Evolutionary conservation across 2,329 filamentous ascomycete species (phyloP).

Genomic region (Diaporthe amygdali): DNA sequence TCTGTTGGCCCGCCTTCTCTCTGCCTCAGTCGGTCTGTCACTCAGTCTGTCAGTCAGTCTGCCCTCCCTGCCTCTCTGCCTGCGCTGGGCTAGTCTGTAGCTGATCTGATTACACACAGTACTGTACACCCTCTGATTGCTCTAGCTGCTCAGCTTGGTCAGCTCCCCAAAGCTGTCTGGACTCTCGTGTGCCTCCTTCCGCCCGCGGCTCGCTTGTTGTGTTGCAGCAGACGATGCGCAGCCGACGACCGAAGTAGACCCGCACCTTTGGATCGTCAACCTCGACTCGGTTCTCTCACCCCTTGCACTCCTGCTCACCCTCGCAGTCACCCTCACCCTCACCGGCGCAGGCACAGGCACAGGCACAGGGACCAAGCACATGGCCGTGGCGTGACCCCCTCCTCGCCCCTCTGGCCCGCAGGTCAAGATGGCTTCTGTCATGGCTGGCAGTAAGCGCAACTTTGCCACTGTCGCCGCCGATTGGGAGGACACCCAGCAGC

Average conservation of each 20-base stretch:
- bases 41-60: background rate
- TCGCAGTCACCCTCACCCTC: background rate
- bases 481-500: constrained; percentile 17
- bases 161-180: background rate
- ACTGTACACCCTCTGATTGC: background rate
- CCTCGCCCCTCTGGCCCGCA: background rate
- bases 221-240: background rate
- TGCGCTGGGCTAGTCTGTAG: background rate
- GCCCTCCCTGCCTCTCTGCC: background rate
- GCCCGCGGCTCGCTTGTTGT: background rate
- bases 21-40: background rate
- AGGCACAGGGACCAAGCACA: background rate
- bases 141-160: background rate
- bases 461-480: constrained; percentile 30
- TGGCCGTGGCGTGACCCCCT: background rate
- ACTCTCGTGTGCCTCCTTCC: background rate
- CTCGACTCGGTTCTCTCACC: background rate
- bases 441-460: constrained; percentile 32
- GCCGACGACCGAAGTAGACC: background rate
- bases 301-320: background rate
- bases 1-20: background rate
- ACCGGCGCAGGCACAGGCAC: background rate
- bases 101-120: background rate
- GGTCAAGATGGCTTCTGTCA: constrained; percentile 27
- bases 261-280: background rate